Evolutionary conservation across 148 eudicot genomes (phyloP).

Genomic region (Chenopodium berlandieri): DNA sequence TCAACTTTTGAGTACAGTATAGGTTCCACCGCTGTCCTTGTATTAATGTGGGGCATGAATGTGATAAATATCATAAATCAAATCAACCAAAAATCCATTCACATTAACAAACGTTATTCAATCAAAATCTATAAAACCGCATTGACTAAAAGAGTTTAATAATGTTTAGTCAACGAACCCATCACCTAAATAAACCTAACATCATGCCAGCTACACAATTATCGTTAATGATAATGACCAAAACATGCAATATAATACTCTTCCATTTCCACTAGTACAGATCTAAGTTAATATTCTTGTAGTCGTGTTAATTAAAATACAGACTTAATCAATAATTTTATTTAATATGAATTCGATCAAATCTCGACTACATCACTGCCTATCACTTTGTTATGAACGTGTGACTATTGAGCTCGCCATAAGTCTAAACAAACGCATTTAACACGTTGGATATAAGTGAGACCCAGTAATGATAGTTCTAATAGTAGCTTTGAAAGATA

Average conservation of each 20-base stretch:
- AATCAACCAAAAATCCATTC: background rate
- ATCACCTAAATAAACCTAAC: background rate
- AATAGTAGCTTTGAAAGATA: background rate
- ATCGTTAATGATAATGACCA: background rate
- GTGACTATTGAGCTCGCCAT: accelerated
- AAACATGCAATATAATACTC: background rate
- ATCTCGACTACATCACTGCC: too few species aligned
- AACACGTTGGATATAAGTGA: background rate
- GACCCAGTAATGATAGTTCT: conserved; percentile 1
- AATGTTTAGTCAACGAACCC: background rate
- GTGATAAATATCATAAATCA: background rate
- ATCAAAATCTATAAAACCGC: background rate
- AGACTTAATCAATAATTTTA: too few species aligned
- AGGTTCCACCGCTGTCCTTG: too few species aligned
- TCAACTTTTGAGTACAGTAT: too few species aligned
- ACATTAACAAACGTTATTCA: background rate
- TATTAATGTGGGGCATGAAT: too few species aligned
- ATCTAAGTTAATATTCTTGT: too few species aligned
- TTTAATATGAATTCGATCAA: background rate
- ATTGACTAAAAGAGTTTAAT: background rate
- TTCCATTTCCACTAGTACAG: too few species aligned
- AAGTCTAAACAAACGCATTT: too few species aligned
- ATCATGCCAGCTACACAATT: background rate
- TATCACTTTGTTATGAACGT: too few species aligned
- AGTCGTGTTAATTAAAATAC: too few species aligned